Percentiles rank a stretch among this genome's conserved stretches.
These are phyloP conservation scores for Coemansia sp. DNA, from an alignment of 192 early-diverging fungal species.

Conservation along the genomic window DNA sequence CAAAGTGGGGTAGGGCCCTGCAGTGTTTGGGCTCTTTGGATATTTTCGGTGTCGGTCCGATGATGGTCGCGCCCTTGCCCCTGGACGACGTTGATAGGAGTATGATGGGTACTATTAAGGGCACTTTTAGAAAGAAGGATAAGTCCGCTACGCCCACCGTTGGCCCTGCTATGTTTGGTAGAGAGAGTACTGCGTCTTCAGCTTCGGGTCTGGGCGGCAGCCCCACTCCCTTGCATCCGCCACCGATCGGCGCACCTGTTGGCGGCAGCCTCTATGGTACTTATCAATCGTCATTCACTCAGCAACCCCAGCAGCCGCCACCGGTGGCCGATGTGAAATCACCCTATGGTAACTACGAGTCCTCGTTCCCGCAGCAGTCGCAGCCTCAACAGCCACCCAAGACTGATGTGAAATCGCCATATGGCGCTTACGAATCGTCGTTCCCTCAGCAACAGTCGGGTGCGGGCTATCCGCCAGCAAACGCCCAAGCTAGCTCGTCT, in stretches of 20 bases:
- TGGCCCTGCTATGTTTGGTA: slow-evolving; percentile 28
- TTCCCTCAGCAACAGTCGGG: slow-evolving; percentile 12
- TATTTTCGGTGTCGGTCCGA: slow-evolving; percentile 39
- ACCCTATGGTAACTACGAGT: slow-evolving; percentile 25
- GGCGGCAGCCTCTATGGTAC: slow-evolving; percentile 23
- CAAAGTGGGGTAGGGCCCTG: slow-evolving; percentile 37
- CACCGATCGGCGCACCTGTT: slow-evolving; percentile 1
- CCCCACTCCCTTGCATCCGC: background rate
- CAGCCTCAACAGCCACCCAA: background rate
- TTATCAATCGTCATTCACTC: slow-evolving; percentile 18
- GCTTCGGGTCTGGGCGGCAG: slow-evolving; percentile 8
- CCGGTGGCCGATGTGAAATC: slow-evolving; percentile 5
- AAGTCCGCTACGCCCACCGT: slow-evolving; percentile 29
- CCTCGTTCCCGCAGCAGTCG: slow-evolving; percentile 19
- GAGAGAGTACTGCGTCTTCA: slow-evolving; percentile 7
- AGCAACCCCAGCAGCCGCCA: background rate
- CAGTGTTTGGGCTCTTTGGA: slow-evolving; percentile 36
- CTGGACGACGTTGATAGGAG: slow-evolving; percentile 29
- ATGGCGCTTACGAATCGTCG: slow-evolving; percentile 23
- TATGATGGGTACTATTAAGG: slow-evolving; percentile 47
- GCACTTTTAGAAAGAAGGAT: slow-evolving; percentile 55
- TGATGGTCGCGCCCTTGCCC: slow-evolving; percentile 35
- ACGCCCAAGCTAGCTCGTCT: slow-evolving; percentile 10
- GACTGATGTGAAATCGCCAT: slow-evolving; percentile 16
- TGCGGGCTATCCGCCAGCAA: slow-evolving; percentile 5